Evolutionary conservation across 106 monocot genomes (phyloP).

Genomic region (Allium sativum): DNA sequence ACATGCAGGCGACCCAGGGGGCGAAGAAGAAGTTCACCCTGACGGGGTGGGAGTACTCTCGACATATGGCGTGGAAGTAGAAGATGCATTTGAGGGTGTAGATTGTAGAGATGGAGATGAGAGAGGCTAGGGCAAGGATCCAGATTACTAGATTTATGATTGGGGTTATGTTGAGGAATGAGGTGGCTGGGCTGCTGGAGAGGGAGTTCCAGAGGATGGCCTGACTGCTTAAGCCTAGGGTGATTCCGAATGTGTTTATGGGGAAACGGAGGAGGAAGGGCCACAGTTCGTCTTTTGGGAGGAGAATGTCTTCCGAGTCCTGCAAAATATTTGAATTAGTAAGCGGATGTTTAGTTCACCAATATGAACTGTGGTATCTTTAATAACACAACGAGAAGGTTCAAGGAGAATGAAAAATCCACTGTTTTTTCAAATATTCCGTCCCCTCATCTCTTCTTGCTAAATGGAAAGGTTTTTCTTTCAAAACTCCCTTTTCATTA

Average conservation of each 20-base stretch:
- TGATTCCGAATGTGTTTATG: conserved; percentile 71
- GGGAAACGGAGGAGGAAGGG: conserved; percentile 97
- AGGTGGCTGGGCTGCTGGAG: conserved; percentile 40
- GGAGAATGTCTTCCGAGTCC: conserved; percentile 81
- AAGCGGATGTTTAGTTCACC: background rate
- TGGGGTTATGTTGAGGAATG: conserved; percentile 61
- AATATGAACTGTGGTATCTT: too few species aligned
- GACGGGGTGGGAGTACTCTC: conserved; percentile 94
- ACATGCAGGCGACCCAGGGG: conserved; percentile 85
- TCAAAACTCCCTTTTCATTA: too few species aligned
- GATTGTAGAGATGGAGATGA: conserved; percentile 40
- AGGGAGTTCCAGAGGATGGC: conserved; percentile 72
- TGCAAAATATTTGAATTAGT: conserved; percentile 2
- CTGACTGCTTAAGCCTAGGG: conserved; percentile 80
- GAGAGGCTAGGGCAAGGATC: conserved; percentile 50
- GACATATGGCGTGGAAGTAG: conserved; percentile 88
- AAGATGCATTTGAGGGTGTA: conserved; percentile 69
- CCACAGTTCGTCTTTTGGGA: conserved; percentile 82
- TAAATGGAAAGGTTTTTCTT: too few species aligned
- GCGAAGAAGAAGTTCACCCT: conserved; percentile 99
- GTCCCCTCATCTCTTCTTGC: too few species aligned
- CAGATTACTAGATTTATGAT: conserved; percentile 53
- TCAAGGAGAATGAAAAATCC: too few species aligned
- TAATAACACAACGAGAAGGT: too few species aligned
- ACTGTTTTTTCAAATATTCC: too few species aligned